phyloP scores from a whole-genome alignment of 805 yeast species.

The Cyberlindnera meyerae region DNA sequence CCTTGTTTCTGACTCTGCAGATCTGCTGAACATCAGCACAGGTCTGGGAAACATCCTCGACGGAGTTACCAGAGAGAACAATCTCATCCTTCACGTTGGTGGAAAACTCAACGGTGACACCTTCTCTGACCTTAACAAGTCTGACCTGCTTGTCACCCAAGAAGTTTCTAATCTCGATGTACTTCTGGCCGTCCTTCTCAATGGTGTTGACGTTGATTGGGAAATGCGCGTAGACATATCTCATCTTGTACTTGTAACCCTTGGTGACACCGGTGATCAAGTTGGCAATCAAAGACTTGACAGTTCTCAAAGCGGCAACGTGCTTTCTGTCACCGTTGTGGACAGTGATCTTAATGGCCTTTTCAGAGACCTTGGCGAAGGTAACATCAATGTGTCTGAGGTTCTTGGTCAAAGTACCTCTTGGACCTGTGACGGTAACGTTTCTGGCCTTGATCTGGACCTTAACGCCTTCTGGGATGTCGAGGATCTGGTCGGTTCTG shows the following conservation, averaged over 20 bases:
- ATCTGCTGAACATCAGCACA: constrained; percentile 98
- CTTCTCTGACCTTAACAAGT: constrained; percentile 77
- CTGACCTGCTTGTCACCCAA: constrained; percentile 98
- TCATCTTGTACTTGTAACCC: constrained; percentile 99
- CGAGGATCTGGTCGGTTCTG: constrained; percentile 79
- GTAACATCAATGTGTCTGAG: constrained; percentile 93
- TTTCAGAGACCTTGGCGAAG: constrained; percentile 71
- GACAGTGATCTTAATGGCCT: constrained; percentile 79
- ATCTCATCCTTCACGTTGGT: constrained; percentile 91
- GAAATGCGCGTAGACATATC: constrained; percentile 99
- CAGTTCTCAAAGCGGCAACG: constrained; percentile 98
- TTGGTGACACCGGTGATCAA: constrained; percentile 97
- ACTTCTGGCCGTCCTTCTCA: constrained; percentile 67
- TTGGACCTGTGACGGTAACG: constrained; percentile 92
- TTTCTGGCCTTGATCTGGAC: constrained; percentile 87
- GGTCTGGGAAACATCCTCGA: constrained; percentile 95
- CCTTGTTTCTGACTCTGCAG: constrained; percentile 99
- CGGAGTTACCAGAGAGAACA: constrained; percentile 87
- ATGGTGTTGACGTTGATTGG: constrained; percentile 96
- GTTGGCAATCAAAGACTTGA: constrained; percentile 90
- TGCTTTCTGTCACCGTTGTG: constrained; percentile 99
- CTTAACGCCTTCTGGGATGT: constrained; percentile 88
- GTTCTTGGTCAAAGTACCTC: constrained; percentile 89
- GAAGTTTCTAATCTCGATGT: constrained; percentile 97
- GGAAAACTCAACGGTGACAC: constrained; percentile 82